Evolutionary conservation across 1,284 basidiomycete species (phyloP), one percentile per base, ranked within the genome.

Genomic region (Microbotryum violaceum): DNA sequence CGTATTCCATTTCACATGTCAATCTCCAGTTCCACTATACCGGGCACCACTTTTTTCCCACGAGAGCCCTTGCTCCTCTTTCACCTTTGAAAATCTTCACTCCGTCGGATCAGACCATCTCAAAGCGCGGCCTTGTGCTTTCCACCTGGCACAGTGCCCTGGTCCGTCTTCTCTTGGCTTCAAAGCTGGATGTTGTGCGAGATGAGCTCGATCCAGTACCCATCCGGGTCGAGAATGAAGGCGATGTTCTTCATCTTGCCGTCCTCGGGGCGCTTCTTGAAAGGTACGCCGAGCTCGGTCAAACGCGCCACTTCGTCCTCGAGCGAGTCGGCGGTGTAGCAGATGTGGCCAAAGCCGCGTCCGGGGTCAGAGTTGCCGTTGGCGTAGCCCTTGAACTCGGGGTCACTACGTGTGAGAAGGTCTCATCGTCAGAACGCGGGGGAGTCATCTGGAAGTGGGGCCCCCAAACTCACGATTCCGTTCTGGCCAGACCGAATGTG

Each of bases 191-290:
- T 42, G 12, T 31, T 53, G 21, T 53, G 25, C 14, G 54, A 37
- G 9, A 56, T 23, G n/a, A 56, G 33, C 42, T 56, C 60, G 12
- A 58, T 59, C 33, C 49, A 49, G 59, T 66, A 52, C 25, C 54
- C 54, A 63, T 58, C 68, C 29, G 90, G 90, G 76, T 93, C 91
- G 75, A 89, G 78, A 71, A 91, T 85, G 75, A 96, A 94, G 3
- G 91, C 91, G 65, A 91, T 88, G 70, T 87, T 49, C 51, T 31
- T 84, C 89, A 96, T 93, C 74, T 81, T 86, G 7, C 91, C 91
- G 60, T 94, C 91, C 6, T 81, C 84, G 48, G 85, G 85, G 63
- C 82, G 83, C 80, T 96, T 97, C 82, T 93, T 88, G 80, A 94
- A 97, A 57, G 80, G 77, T 48, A 94, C 91, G 7, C 86, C 86